These are phyloP conservation scores for Plantago major DNA, from an alignment of 257 asterid genomes.

Conservation along the genomic window DNA sequence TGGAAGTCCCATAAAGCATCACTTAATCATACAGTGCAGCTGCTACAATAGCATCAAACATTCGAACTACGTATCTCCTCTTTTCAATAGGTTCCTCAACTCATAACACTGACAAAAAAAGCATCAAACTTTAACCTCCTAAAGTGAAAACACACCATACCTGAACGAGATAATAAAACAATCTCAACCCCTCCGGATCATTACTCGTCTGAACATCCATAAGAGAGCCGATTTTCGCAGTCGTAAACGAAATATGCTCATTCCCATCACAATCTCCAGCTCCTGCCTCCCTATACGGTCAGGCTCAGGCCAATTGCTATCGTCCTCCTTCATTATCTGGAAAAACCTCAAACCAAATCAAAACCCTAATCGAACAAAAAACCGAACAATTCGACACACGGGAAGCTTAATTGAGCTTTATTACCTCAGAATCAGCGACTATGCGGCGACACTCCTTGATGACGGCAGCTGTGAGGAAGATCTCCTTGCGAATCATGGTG, in stretches of 20 bases:
- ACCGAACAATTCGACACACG: too few species aligned
- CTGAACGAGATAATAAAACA: slow-evolving; percentile 98
- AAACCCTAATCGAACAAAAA: slow-evolving; percentile 26
- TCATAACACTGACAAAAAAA: neutral
- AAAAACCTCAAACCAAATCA: slow-evolving; percentile 1
- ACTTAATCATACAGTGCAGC: too few species aligned
- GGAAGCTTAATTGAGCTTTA: neutral
- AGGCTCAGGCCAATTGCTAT: slow-evolving; percentile 97
- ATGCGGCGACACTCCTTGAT: slow-evolving; percentile 97
- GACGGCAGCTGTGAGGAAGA: slow-evolving; percentile 79
- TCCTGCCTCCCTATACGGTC: slow-evolving; percentile 99
- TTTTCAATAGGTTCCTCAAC: neutral
- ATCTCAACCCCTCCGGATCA: slow-evolving; percentile 91
- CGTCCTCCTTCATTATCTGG: slow-evolving; percentile 98
- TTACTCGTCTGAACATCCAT: slow-evolving; percentile 96
- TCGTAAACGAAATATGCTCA: slow-evolving; percentile 94
- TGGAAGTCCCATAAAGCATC: too few species aligned
- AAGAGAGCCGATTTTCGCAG: slow-evolving; percentile 96
- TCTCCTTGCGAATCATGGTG: slow-evolving; percentile 96
- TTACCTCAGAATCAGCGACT: slow-evolving; percentile 76
- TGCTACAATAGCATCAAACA: too few species aligned
- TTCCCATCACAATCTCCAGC: slow-evolving; percentile 97
- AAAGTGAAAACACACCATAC: slow-evolving; percentile 24
- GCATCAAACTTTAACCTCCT: neutral
- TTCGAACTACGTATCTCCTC: too few species aligned